Percentiles rank a stretch among this genome's conserved stretches.
Conservation (phyloP, 2,329 filamentous ascomycete species). For the Aspergillus calidoustus region DNA sequence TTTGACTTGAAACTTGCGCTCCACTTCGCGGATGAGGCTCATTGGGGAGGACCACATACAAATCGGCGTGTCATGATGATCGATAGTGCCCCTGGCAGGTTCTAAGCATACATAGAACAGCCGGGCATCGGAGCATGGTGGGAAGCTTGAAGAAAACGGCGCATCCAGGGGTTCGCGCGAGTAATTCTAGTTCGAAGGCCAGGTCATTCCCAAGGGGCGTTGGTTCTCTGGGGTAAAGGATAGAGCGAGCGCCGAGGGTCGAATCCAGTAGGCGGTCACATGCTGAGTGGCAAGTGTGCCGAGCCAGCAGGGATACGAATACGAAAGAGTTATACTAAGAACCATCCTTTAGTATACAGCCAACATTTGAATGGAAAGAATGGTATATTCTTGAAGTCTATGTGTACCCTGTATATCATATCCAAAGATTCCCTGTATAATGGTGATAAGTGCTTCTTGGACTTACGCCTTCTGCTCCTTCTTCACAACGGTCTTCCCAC, state of each 20-base stretch:
- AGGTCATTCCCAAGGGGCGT: slow-evolving; percentile 38
- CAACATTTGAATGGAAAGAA: background rate
- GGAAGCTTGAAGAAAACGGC: slow-evolving; percentile 17
- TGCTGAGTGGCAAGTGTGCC: slow-evolving; percentile 15
- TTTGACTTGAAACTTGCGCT: background rate
- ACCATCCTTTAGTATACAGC: background rate
- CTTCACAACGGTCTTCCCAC: slow-evolving; percentile 71
- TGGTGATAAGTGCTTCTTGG: background rate
- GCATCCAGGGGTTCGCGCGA: slow-evolving; percentile 26
- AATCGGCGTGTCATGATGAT: slow-evolving; percentile 50
- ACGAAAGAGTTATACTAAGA: background rate
- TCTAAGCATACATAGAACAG: slow-evolving; percentile 32
- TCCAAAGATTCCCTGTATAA: slow-evolving; percentile 1
- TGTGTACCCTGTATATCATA: slow-evolving; percentile 1
- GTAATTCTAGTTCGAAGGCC: slow-evolving; percentile 30
- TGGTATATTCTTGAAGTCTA: background rate
- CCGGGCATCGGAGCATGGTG: slow-evolving; percentile 40
- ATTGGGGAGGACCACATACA: slow-evolving; percentile 33
- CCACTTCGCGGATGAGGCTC: slow-evolving; percentile 1
- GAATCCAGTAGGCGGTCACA: slow-evolving; percentile 35
- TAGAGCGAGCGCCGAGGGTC: background rate
- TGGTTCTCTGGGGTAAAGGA: slow-evolving; percentile 20
- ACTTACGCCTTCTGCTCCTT: slow-evolving; percentile 61
- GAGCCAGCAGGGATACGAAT: background rate
- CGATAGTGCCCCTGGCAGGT: slow-evolving; percentile 36